Base-by-base conservation (phyloP, 345 rosid species). In the Ailanthus altissimus region DNA sequence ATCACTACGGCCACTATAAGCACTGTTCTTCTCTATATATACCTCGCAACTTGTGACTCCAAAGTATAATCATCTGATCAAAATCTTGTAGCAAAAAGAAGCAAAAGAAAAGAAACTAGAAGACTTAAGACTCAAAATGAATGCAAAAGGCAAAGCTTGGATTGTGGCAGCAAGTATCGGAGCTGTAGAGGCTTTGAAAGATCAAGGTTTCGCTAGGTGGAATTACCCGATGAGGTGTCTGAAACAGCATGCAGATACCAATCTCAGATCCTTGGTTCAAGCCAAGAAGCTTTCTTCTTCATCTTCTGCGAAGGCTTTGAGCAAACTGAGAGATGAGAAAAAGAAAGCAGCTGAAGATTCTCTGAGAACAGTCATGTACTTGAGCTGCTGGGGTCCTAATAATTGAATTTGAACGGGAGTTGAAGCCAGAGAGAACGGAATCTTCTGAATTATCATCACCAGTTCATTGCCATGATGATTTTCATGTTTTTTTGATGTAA, bases 341-440 rank as follows among this genome's bases (percentile, higher is more conserved):
- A 42, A 38, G 3, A 67, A 74, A 40, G 71, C 73, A 18, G 70
- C 83, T 3, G 89, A 87, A 69, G 91, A 86, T 67, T 85, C 93
- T 0, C 56, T 89, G 54, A 74, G 87, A 70, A 86, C 72, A 67
- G 85, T 88, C 71, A 88, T 88, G 91, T 88, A 85, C 76, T 83
- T 90, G 81, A 85, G 90, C 75, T 90, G 90, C 72, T 89, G 90
- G 93, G 91, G 91, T 83, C 89, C 93, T 46, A 79, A 68, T 87
- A 72, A 32, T 32, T 32, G 38, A 32, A 32, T 3, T 1, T 32
- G 38, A 32, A 68, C 8, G 32, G n/a, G 25, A 8, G 28, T 42
- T 45, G 71, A 23, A 68, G 54, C 57, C n/a, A 68, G 6, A 20
- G 16, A 50, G 11, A 7, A 53, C 43, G 8, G 56, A 36, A 53